Conservation (phyloP, 768 basidiomycete species). For the Auricularia heimuer region DNA sequence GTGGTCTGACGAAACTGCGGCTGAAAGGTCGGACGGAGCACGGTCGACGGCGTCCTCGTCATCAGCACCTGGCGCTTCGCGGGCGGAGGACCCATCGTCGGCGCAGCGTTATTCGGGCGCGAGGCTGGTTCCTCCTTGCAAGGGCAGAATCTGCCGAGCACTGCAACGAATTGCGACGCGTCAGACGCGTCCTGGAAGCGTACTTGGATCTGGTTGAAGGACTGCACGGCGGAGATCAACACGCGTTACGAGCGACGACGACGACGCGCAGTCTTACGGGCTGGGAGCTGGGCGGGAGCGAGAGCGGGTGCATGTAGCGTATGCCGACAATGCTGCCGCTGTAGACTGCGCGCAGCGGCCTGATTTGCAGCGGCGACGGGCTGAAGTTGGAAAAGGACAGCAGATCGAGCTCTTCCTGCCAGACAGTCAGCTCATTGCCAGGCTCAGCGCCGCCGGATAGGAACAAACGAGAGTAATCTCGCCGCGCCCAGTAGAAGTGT, state of each 20-base stretch:
- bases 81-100: background rate
- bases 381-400: conserved; percentile 49
- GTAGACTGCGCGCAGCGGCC: conserved; percentile 75
- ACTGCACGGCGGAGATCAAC: background rate
- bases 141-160: background rate
- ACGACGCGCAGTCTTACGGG: background rate
- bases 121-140: background rate
- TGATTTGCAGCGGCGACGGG: conserved; percentile 36
- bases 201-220: background rate
- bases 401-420: conserved; percentile 70
- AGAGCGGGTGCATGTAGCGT: conserved; percentile 45
- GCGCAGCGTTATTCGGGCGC: background rate
- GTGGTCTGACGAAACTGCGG: background rate
- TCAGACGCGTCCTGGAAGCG: conserved; percentile 1
- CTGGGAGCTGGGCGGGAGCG: background rate
- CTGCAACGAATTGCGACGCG: background rate
- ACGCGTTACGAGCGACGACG: background rate
- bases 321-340: conserved; percentile 65
- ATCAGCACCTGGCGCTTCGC: background rate
- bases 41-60: background rate
- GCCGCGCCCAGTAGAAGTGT: background rate
- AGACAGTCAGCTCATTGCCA: background rate
- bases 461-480: background rate
- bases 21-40: background rate
- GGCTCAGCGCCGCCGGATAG: no score